Conservation (phyloP, 306 rosid genomes). For the Leucaena leucocephala region DNA sequence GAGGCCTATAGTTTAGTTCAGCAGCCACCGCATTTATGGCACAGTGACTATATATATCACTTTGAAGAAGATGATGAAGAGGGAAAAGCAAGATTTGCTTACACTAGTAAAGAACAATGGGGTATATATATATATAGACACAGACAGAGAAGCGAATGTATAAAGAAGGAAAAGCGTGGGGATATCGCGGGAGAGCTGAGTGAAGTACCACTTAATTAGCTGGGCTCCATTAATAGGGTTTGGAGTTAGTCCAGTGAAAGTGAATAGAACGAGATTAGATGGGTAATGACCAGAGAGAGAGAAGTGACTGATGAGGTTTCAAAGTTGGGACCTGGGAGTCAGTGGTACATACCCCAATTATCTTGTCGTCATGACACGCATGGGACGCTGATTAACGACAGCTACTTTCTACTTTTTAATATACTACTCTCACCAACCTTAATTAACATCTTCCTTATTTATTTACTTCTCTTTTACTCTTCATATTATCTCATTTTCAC, state of each 20-base stretch:
- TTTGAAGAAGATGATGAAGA: neutral
- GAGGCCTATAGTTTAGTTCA: neutral
- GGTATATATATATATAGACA: neutral
- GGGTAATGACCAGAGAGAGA: neutral
- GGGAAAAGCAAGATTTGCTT: neutral
- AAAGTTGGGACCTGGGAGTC: neutral
- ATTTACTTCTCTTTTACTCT: too few species aligned
- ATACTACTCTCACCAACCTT: too few species aligned
- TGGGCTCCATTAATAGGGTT: neutral
- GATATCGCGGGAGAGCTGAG: slow-evolving; percentile 41
- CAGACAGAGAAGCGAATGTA: too few species aligned
- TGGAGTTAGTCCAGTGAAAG: neutral
- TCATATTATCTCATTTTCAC: neutral
- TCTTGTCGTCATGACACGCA: slow-evolving; percentile 2
- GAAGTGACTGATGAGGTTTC: neutral
- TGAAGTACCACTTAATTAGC: neutral
- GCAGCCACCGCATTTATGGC: neutral
- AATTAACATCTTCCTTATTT: too few species aligned
- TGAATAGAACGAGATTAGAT: neutral
- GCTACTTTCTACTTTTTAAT: neutral
- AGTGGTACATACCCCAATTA: neutral
- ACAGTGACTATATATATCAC: neutral
- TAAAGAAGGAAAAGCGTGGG: slow-evolving; percentile 47
- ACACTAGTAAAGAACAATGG: neutral
- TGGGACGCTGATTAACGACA: neutral